phyloP scores from a whole-genome alignment of 495 filamentous ascomycete genomes.

The Penicillium goetzii region DNA sequence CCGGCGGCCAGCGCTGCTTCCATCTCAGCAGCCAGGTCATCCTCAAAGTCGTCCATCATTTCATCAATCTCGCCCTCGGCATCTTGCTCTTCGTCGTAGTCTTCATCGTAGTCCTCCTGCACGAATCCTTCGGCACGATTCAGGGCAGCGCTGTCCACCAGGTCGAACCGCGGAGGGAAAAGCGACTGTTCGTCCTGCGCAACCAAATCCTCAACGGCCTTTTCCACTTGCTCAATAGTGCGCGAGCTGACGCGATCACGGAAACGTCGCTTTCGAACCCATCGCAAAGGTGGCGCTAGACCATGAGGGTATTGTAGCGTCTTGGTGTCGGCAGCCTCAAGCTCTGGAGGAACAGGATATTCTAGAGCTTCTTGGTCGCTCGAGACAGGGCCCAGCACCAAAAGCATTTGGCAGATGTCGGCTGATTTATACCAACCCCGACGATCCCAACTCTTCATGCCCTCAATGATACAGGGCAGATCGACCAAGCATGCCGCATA shows the following conservation, averaged over 20 bases:
- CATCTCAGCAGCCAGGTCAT: slow-evolving; percentile 59
- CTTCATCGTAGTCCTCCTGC: slow-evolving; percentile 50
- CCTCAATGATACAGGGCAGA: slow-evolving; percentile 88
- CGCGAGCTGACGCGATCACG: slow-evolving; percentile 73
- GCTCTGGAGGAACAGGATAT: slow-evolving; percentile 64
- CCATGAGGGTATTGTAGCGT: slow-evolving; percentile 86
- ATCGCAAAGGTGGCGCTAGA: slow-evolving; percentile 87
- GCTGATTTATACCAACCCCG: slow-evolving; percentile 90
- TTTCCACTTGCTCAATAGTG: slow-evolving; percentile 87
- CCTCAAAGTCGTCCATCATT: slow-evolving; percentile 61
- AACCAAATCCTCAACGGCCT: slow-evolving; percentile 76
- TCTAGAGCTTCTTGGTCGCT: slow-evolving; percentile 75
- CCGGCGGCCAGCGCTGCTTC: slow-evolving; percentile 57
- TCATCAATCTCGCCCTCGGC: slow-evolving; percentile 57
- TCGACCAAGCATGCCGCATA: slow-evolving; percentile 88
- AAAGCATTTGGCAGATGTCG: slow-evolving; percentile 93
- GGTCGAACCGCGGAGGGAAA: slow-evolving; percentile 59
- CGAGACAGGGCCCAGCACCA: slow-evolving; percentile 71
- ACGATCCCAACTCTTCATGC: slow-evolving; percentile 95
- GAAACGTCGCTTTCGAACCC: slow-evolving; percentile 83
- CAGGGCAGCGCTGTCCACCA: slow-evolving; percentile 64
- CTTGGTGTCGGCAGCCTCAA: slow-evolving; percentile 60
- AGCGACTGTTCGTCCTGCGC: slow-evolving; percentile 63
- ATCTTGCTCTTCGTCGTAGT: slow-evolving; percentile 59
- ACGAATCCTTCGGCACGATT: slow-evolving; percentile 53